Conservation (phyloP, 345 rosid species). For the Cardamine resedifolia region DNA sequence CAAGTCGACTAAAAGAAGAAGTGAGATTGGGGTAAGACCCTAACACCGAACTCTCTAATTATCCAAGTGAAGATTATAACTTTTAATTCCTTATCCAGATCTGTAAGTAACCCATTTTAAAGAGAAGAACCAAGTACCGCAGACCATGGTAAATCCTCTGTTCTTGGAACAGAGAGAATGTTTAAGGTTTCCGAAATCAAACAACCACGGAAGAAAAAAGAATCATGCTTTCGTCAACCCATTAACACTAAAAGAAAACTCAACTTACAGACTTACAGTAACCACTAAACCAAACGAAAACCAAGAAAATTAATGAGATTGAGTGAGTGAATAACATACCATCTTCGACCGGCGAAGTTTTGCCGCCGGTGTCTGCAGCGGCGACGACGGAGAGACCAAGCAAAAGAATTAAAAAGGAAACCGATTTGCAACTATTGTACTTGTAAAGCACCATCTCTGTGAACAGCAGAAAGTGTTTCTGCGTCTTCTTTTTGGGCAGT, state of each 20-base stretch:
- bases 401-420: conserved; percentile 41
- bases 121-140: neutral
- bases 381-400: conserved; percentile 21
- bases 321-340: conserved; percentile 43
- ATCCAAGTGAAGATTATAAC: neutral
- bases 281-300: neutral
- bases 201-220: neutral
- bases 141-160: neutral
- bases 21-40: neutral
- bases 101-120: neutral
- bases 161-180: conserved; percentile 13
- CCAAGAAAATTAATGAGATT: neutral
- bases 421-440: conserved; percentile 35
- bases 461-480: conserved; percentile 17
- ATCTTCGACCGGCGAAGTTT: conserved; percentile 52
- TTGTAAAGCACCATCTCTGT: conserved; percentile 37
- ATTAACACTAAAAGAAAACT: neutral
- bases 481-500: conserved; percentile 25
- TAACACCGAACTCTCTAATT: neutral
- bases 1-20: neutral
- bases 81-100: neutral
- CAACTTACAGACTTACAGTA: neutral
- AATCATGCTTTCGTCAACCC: conserved; percentile 8
- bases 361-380: conserved; percentile 25
- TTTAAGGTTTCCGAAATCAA: neutral